Evolutionary conservation across 345 rosid genomes (phyloP), one percentile per base, ranked within the genome.

Genomic region (Euclidium syriacum): DNA sequence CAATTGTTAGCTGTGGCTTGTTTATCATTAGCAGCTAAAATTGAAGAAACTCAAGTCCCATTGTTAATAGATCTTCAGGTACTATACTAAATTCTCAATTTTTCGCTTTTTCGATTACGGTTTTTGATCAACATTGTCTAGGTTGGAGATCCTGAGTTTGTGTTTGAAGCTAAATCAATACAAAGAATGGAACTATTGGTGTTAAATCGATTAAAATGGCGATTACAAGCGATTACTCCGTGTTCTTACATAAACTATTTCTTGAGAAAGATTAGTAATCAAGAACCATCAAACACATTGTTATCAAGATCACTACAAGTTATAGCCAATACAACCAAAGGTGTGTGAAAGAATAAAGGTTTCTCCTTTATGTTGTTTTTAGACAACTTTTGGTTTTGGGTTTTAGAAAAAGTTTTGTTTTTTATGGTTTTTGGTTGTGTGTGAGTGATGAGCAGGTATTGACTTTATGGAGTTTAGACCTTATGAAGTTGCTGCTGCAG

Each of bases 391-490:
- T 34, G 67, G 25, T 17, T 43, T 33, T 41, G 1, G 25, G 10
- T 61, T 11, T 2, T 24, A 3, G 17, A 6, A 41, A 6, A 7
- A 30, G 47, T 62, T 70, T 64, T 39, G 35, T 46, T 44, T 70
- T 62, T 70, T 55, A 54, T 29, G 61, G 62, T 32, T 53, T 35
- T 44, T 50, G 74, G 58, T 70, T 54, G 53, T 63, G 44, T 27
- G 38, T 36, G 41, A 12, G 6, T 25, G 69, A 62, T 63, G 64
- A 70, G 82, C 88, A 87, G 95, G 83, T 36, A 72, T 83, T 87
- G 86, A 85, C 77, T 84, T 87, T 78, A 72, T 87, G 83, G 88
- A 85, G 71, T 87, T 80, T 78, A 85, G 74, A 71, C 88, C 95
- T 54, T 84, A 82, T 65, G 95, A 87, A 72, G 75, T 84, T 71